phyloP scores from a whole-genome alignment of 2,329 filamentous ascomycete species.

The Penicillium sp. region DNA sequence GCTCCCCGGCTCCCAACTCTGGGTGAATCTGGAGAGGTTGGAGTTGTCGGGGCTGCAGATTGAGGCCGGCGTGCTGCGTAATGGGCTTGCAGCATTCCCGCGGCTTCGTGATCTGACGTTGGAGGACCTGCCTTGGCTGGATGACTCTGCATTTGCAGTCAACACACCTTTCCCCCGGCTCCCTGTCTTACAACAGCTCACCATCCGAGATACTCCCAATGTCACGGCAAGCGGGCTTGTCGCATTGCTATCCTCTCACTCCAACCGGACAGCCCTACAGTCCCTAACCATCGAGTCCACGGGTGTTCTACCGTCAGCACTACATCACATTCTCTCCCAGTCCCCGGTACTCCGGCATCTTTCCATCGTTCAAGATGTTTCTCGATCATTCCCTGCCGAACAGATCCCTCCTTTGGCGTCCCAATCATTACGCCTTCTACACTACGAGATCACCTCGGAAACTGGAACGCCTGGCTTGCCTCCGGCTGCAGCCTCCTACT shows the following conservation, averaged over 20 bases:
- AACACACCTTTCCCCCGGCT: constrained; percentile 67
- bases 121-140: constrained; percentile 65
- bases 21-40: constrained; percentile 43
- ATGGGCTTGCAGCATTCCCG: constrained; percentile 65
- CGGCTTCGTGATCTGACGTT: constrained; percentile 72
- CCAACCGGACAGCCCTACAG: constrained; percentile 60
- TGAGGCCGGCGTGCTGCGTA: constrained; percentile 54
- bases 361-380: constrained; percentile 56
- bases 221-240: constrained; percentile 70
- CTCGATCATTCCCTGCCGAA: constrained; percentile 56
- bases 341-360: constrained; percentile 48
- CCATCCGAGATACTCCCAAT: constrained; percentile 67
- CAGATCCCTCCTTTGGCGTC: constrained; percentile 64
- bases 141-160: constrained; percentile 71
- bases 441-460: constrained; percentile 71
- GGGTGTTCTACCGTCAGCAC: constrained; percentile 53
- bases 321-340: constrained; percentile 44
- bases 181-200: constrained; percentile 70
- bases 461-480: constrained; percentile 58
- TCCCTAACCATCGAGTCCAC: constrained; percentile 70
- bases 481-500: constrained; percentile 62
- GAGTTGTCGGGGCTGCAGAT: constrained; percentile 40
- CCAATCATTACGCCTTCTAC: constrained; percentile 65
- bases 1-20: constrained; percentile 56
- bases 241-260: constrained; percentile 62